Percentiles rank a stretch among this genome's conserved stretches.
phyloP scores from a whole-genome alignment of 352 stramenopile species.

The Globisporangium echinulatum region DNA sequence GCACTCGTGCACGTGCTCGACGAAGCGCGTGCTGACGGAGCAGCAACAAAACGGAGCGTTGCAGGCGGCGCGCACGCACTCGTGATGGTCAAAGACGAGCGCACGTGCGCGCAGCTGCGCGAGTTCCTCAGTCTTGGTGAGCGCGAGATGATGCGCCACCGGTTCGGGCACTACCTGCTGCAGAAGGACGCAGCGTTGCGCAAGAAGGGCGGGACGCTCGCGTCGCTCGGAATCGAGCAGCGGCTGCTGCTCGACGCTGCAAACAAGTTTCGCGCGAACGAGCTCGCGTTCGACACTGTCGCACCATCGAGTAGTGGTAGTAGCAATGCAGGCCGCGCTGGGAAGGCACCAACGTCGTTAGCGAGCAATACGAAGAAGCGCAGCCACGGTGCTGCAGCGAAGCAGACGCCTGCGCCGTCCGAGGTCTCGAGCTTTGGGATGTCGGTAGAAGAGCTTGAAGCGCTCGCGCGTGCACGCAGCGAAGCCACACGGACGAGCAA shows the following conservation, averaged over 20 bases:
- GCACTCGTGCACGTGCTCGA: slow-evolving; percentile 89
- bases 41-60: slow-evolving; percentile 9
- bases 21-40: slow-evolving; percentile 46
- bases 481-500: slow-evolving; percentile 17
- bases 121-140: slow-evolving; percentile 78
- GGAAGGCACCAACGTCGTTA: too few species aligned
- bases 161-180: slow-evolving; percentile 79
- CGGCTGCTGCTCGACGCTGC: slow-evolving; percentile 51
- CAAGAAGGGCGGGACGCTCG: slow-evolving; percentile 38
- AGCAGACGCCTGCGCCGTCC: slow-evolving; percentile 7
- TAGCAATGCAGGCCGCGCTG: not conserved
- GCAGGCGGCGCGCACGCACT: slow-evolving; percentile 51
- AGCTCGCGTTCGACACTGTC: slow-evolving; percentile 27
- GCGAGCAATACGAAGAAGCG: slow-evolving; percentile 18
- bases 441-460: slow-evolving; percentile 58
- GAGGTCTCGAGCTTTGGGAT: slow-evolving; percentile 72
- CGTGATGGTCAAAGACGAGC: slow-evolving; percentile 87
- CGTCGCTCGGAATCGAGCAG: slow-evolving; percentile 52
- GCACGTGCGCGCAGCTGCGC: slow-evolving; percentile 77
- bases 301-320: slow-evolving; percentile 3
- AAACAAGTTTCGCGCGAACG: slow-evolving; percentile 36
- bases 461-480: slow-evolving; percentile 19
- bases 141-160: slow-evolving; percentile 71
- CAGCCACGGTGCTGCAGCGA: slow-evolving; percentile 1
- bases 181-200: slow-evolving; percentile 53